Percentiles rank a stretch among this genome's conserved stretches.
These are phyloP conservation scores for Pseudodiploospora longispora DNA, from an alignment of 2,329 filamentous ascomycete genomes.

Conservation along the genomic window DNA sequence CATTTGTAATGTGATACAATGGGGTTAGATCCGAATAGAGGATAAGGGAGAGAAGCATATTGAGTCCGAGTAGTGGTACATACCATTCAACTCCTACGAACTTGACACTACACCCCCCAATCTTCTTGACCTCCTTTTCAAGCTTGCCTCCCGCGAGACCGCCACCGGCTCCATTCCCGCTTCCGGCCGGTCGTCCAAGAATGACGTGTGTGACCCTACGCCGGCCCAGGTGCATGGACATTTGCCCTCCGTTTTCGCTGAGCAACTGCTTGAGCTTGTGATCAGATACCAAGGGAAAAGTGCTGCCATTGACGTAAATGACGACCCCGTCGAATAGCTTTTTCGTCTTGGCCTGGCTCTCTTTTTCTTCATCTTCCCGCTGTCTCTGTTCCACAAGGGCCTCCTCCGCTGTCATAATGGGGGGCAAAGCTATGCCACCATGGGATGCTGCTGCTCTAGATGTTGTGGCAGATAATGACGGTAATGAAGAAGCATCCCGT, in stretches of 20 bases:
- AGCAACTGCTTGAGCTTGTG: conserved; percentile 77
- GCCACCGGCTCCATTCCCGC: conserved; percentile 53
- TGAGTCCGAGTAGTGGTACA: conserved; percentile 15
- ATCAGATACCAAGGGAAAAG: conserved; percentile 72
- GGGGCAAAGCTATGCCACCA: not conserved
- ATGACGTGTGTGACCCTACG: conserved; percentile 80
- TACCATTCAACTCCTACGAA: conserved; percentile 78
- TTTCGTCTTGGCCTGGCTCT: conserved; percentile 16
- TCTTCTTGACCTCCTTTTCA: conserved; percentile 65
- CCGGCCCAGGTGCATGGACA: conserved; percentile 64
- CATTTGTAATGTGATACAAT: not conserved
- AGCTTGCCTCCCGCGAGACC: conserved; percentile 71
- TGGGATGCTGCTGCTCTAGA: not conserved
- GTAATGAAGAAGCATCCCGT: not conserved
- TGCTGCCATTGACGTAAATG: conserved; percentile 84
- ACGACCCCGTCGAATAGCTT: conserved; percentile 62
- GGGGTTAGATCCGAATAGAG: not conserved
- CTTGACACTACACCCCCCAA: conserved; percentile 63
- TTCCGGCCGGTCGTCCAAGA: conserved; percentile 51
- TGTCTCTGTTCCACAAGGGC: conserved; percentile 19
- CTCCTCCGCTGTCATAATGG: conserved; percentile 10
- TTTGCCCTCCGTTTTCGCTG: conserved; percentile 61
- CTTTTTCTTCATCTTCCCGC: conserved; percentile 44
- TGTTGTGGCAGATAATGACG: not conserved
- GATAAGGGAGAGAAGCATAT: conserved; percentile 2